Percentiles rank a stretch among this genome's conserved stretches.
These are phyloP conservation scores for Geranomyces variabilis DNA, from an alignment of 192 early-diverging fungal species.

Conservation along the genomic window DNA sequence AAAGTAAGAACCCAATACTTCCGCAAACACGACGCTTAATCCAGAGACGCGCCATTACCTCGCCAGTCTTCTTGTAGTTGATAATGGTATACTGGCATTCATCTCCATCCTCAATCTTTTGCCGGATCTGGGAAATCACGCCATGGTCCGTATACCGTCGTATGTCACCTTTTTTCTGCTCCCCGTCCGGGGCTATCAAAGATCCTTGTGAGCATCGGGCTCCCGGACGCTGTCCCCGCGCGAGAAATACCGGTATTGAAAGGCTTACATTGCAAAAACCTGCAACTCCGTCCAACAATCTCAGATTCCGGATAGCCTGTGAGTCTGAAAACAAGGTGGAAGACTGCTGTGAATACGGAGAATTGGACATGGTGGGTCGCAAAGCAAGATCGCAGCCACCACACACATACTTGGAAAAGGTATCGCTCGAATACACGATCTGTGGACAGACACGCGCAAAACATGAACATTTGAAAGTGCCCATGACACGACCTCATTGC, in stretches of 20 bases:
- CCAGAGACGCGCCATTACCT: background rate
- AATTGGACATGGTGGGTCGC: too few relatives aligned
- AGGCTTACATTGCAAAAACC: slow-evolving; percentile 48
- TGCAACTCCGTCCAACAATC: slow-evolving; percentile 52
- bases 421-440: slow-evolving; percentile 66
- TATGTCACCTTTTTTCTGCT: slow-evolving; percentile 45
- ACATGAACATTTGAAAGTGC: background rate
- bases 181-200: slow-evolving; percentile 42
- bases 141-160: slow-evolving; percentile 40
- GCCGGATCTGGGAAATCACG: slow-evolving; percentile 58
- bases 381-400: background rate
- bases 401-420: slow-evolving; percentile 55
- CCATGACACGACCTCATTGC: background rate
- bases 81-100: slow-evolving; percentile 70
- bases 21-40: background rate
- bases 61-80: slow-evolving; percentile 63
- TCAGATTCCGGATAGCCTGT: slow-evolving; percentile 56
- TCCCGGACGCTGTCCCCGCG: background rate
- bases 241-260: background rate
- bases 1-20: too few relatives aligned
- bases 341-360: too few relatives aligned
- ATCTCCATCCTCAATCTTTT: slow-evolving; percentile 49
- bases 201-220: background rate
- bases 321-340: slow-evolving; percentile 28
- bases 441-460: background rate